Evolutionary conservation across 2,329 filamentous ascomycete species (phyloP).

Genomic region (Colletotrichum gigasporum): DNA sequence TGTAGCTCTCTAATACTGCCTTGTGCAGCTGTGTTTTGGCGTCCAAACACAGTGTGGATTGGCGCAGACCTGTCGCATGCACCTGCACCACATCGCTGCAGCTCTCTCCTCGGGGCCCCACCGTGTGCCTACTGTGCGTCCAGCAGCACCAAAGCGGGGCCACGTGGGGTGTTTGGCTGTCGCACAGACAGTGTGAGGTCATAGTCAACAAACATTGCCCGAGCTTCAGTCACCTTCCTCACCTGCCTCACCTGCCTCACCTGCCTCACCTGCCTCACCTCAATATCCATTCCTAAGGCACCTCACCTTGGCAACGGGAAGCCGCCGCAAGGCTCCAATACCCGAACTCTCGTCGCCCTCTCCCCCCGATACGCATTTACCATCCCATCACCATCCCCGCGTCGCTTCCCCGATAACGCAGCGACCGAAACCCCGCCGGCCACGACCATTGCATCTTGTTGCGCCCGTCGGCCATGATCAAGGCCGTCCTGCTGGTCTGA

Average conservation of each 20-base stretch:
- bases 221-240: neutral
- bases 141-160: neutral
- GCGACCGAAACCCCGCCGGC: too few relatives aligned
- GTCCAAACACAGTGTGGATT: neutral
- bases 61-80: neutral
- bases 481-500: conserved; percentile 8
- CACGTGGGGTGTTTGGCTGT: neutral
- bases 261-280: neutral
- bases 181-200: conserved; percentile 21
- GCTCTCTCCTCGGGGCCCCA: conserved; percentile 1
- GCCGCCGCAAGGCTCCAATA: neutral
- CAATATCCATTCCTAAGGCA: neutral
- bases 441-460: neutral
- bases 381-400: too few relatives aligned
- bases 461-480: conserved; percentile 2
- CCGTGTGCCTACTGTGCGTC: neutral
- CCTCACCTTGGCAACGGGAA: neutral
- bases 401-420: too few relatives aligned
- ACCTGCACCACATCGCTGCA: neutral
- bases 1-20: too few relatives aligned
- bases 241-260: neutral
- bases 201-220: conserved; percentile 18
- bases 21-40: too few relatives aligned
- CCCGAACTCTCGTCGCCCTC: neutral
- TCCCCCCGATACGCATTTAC: too few relatives aligned